Conservation (phyloP, 306 rosid genomes). For the Sechiopsis laciniata region DNA sequence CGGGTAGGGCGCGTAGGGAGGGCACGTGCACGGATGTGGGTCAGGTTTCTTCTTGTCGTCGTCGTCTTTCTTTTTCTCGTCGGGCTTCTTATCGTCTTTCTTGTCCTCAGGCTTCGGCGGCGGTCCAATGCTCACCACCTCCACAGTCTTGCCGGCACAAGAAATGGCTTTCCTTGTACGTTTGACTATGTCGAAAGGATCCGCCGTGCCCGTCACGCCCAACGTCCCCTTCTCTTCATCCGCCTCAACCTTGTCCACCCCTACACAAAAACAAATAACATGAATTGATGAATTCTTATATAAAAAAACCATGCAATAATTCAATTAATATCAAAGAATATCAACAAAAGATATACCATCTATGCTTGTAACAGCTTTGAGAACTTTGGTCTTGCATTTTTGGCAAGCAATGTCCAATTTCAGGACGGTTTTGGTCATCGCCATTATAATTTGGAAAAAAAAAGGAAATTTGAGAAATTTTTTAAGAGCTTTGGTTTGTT, state of each 20-base stretch:
- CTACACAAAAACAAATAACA: slow-evolving; percentile 23
- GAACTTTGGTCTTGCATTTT: slow-evolving; percentile 17
- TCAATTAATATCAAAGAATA: background rate
- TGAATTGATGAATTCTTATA: background rate
- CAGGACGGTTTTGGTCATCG: background rate
- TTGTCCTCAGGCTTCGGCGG: slow-evolving; percentile 38
- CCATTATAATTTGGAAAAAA: background rate
- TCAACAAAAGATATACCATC: background rate
- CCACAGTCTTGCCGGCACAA: slow-evolving; percentile 32
- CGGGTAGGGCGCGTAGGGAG: slow-evolving; percentile 9
- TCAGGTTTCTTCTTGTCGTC: too few species aligned
- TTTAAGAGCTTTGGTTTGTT: background rate
- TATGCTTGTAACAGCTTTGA: slow-evolving; percentile 1
- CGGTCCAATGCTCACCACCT: slow-evolving; percentile 56
- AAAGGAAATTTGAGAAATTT: too few species aligned
- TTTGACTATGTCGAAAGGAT: slow-evolving; percentile 50
- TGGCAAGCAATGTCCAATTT: slow-evolving; percentile 13
- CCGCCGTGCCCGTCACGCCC: slow-evolving; percentile 59
- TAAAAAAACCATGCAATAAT: background rate
- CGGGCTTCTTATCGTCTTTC: slow-evolving; percentile 22
- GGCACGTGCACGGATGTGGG: slow-evolving; percentile 13
- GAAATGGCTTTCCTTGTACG: slow-evolving; percentile 34
- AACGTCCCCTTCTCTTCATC: slow-evolving; percentile 56
- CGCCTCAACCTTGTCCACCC: slow-evolving; percentile 58
- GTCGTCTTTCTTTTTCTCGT: background rate